These are phyloP conservation scores for Mycena alexandri DNA, from an alignment of 768 basidiomycete species.

Conservation along the genomic window DNA sequence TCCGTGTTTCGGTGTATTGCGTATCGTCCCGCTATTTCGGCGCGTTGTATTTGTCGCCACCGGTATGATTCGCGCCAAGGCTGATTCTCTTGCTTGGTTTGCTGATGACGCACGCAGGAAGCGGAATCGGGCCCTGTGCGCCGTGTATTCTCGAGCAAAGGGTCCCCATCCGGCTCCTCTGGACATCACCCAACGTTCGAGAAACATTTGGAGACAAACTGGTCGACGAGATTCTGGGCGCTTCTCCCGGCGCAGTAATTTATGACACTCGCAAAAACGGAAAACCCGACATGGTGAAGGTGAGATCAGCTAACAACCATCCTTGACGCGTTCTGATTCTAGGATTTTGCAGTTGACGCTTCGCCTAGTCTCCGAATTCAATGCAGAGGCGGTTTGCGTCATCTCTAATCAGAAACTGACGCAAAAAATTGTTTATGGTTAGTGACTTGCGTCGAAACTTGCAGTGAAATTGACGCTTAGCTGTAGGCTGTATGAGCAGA, in stretches of 20 bases:
- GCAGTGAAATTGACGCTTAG: not conserved
- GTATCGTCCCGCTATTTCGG: conserved; percentile 67
- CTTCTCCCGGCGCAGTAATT: conserved; percentile 67
- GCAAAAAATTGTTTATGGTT: conserved; percentile 69
- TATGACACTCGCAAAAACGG: conserved; percentile 64
- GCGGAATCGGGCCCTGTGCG: conserved; percentile 72
- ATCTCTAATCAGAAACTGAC: conserved; percentile 73
- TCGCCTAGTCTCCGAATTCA: conserved; percentile 60
- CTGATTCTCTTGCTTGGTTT: conserved; percentile 26
- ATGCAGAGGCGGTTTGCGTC: conserved; percentile 67
- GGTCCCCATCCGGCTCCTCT: conserved; percentile 68
- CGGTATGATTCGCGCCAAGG: conserved; percentile 46
- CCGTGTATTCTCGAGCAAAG: conserved; percentile 65
- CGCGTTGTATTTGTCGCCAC: conserved; percentile 71
- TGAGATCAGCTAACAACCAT: not conserved
- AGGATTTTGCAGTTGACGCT: conserved; percentile 47
- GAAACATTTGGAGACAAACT: conserved; percentile 73
- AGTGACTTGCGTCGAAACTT: conserved; percentile 31
- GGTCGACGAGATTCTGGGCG: conserved; percentile 67
- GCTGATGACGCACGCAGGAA: conserved; percentile 39
- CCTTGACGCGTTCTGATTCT: not conserved
- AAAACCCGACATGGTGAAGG: conserved; percentile 63
- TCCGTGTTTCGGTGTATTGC: conserved; percentile 67
- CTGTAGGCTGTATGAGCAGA: conserved; percentile 55
- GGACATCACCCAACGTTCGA: conserved; percentile 72